phyloP scores from a whole-genome alignment of 495 filamentous ascomycete genomes.

The Pyronema domesticum region DNA sequence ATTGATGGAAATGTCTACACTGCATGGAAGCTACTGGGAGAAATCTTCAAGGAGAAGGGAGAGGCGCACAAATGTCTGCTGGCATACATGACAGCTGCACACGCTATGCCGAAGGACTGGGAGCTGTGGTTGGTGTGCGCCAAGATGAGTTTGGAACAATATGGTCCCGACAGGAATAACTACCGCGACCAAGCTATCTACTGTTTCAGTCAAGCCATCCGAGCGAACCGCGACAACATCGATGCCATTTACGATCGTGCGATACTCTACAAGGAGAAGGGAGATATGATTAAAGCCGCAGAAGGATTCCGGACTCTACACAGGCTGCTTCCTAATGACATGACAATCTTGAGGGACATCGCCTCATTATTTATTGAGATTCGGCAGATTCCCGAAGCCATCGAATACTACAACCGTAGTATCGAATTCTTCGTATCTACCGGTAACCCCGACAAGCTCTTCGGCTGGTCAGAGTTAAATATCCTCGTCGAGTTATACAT shows the following conservation, averaged over 20 bases:
- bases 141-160: slow-evolving; percentile 23
- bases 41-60: slow-evolving; percentile 24
- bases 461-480: slow-evolving; percentile 70
- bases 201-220: slow-evolving; percentile 23
- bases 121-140: slow-evolving; percentile 24
- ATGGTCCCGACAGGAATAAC: slow-evolving; percentile 20
- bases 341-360: slow-evolving; percentile 22
- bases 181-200: slow-evolving; percentile 23
- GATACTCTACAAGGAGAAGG: slow-evolving; percentile 20
- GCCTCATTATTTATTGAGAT: slow-evolving; percentile 21
- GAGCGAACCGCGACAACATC: slow-evolving; percentile 24
- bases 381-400: slow-evolving; percentile 16
- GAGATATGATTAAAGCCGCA: slow-evolving; percentile 18
- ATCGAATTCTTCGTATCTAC: slow-evolving; percentile 23
- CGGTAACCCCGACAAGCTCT: slow-evolving; percentile 24
- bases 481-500: slow-evolving; percentile 67
- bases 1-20: slow-evolving; percentile 24
- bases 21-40: slow-evolving; percentile 24
- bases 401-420: slow-evolving; percentile 19
- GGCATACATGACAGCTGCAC: slow-evolving; percentile 22
- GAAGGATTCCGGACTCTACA: slow-evolving; percentile 22
- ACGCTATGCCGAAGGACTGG: slow-evolving; percentile 23
- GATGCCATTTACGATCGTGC: slow-evolving; percentile 24
- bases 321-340: slow-evolving; percentile 20
- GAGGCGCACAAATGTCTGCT: slow-evolving; percentile 24